phyloP scores from a whole-genome alignment of 495 filamentous ascomycete species.

The Cercophora newfieldiana region DNA sequence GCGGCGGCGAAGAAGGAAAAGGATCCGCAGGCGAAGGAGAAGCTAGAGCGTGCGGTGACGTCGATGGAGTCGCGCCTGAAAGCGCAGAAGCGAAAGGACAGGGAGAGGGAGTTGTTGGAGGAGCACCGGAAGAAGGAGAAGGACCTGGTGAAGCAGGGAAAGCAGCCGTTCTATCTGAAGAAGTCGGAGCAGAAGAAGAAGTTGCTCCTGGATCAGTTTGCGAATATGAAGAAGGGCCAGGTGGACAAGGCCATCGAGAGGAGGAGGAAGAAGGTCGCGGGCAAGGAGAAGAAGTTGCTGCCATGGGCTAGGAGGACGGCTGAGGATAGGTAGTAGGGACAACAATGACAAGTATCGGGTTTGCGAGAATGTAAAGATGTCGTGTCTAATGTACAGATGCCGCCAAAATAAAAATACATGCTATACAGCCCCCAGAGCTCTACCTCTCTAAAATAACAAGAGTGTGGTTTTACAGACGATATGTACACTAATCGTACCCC shows the following conservation, averaged over 20 bases:
- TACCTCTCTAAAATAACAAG: neutral
- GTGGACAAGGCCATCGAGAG: slow-evolving; percentile 77
- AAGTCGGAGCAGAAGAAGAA: slow-evolving; percentile 84
- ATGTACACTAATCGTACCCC: neutral
- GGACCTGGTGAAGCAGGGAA: slow-evolving; percentile 78
- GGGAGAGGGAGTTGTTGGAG: slow-evolving; percentile 61
- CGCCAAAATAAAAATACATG: neutral
- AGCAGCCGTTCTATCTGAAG: slow-evolving; percentile 93
- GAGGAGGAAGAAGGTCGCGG: slow-evolving; percentile 77
- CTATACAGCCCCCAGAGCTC: too few relatives aligned
- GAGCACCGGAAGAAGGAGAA: slow-evolving; percentile 81
- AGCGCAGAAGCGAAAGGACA: slow-evolving; percentile 64
- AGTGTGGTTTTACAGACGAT: neutral
- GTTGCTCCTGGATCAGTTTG: slow-evolving; percentile 73
- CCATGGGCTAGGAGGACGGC: slow-evolving; percentile 61
- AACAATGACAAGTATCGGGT: neutral
- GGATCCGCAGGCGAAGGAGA: slow-evolving; percentile 61
- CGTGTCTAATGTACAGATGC: neutral
- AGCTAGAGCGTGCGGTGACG: slow-evolving; percentile 63
- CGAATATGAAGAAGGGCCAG: slow-evolving; percentile 76
- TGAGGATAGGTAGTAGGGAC: slow-evolving; percentile 21
- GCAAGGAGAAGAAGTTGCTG: slow-evolving; percentile 79
- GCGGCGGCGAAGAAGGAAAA: slow-evolving; percentile 64
- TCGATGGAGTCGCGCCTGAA: slow-evolving; percentile 71
- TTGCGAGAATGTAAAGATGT: neutral